Conservation (phyloP, 2,329 filamentous ascomycete genomes). For the Fusarium acutatum region DNA sequence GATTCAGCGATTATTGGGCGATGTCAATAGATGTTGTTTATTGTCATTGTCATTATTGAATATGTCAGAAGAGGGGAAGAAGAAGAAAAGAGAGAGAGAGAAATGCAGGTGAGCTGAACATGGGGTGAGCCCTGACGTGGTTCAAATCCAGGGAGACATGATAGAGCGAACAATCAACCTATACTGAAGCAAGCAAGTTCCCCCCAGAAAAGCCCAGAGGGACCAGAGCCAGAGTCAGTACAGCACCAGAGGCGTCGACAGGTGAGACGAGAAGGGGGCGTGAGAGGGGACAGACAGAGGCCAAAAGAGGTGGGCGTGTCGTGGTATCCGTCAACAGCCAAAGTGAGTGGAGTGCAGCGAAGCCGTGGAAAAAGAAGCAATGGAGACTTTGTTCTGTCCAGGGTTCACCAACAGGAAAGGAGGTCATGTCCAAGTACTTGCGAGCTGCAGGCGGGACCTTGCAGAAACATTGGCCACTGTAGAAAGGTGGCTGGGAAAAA, state of each 20-base stretch:
- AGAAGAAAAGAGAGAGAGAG: constrained; percentile 14
- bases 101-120: constrained; percentile 31
- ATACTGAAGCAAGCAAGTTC: constrained; percentile 9
- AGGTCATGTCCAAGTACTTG: constrained; percentile 21
- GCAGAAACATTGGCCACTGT: not conserved
- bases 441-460: constrained; percentile 13
- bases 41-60: not conserved
- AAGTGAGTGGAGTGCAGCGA: constrained; percentile 30
- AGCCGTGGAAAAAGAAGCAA: constrained; percentile 35
- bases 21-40: not conserved
- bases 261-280: constrained; percentile 33
- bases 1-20: constrained; percentile 10
- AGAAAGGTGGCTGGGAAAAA: constrained; percentile 1
- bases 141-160: constrained; percentile 15
- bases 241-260: constrained; percentile 22
- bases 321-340: constrained; percentile 28
- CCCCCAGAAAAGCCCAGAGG: constrained; percentile 26
- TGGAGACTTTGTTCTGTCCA: constrained; percentile 22
- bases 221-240: constrained; percentile 10
- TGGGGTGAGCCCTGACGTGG: constrained; percentile 33
- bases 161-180: not conserved
- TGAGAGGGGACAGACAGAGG: not conserved
- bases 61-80: constrained; percentile 4
- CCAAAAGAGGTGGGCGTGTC: constrained; percentile 15
- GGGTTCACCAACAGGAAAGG: constrained; percentile 14